phyloP scores from a whole-genome alignment of 2,329 filamentous ascomycete genomes.

The Hypoxylon sp. region DNA sequence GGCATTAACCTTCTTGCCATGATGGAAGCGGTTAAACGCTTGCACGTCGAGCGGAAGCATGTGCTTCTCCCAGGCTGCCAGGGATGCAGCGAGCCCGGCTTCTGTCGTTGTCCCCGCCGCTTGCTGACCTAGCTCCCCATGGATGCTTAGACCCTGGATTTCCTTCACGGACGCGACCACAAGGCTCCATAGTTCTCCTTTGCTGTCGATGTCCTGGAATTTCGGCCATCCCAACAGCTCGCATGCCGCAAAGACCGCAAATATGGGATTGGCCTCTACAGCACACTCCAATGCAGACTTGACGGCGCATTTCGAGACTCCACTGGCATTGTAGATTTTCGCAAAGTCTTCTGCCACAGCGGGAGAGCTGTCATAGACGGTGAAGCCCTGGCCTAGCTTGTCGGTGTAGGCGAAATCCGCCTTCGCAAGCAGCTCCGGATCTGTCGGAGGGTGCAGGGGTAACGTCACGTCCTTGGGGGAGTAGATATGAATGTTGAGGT shows the following conservation, averaged over 20 bases:
- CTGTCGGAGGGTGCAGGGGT: constrained; percentile 8
- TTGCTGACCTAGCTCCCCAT: constrained; percentile 23
- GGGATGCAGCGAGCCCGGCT: constrained; percentile 6
- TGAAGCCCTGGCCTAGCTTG: constrained; percentile 13
- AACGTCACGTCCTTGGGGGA: constrained; percentile 27
- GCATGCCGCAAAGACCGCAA: constrained; percentile 32
- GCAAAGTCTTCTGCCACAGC: constrained; percentile 24
- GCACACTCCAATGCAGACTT: constrained; percentile 21
- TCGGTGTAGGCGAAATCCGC: constrained; percentile 32
- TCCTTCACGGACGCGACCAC: constrained; percentile 25
- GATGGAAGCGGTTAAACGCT: constrained; percentile 37
- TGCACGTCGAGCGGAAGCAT: constrained; percentile 35
- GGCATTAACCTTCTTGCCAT: constrained; percentile 28
- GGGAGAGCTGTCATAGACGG: constrained; percentile 19
- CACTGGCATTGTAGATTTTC: constrained; percentile 17
- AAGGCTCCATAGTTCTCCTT: constrained; percentile 23
- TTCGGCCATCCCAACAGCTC: constrained; percentile 32
- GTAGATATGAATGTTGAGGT: constrained; percentile 37
- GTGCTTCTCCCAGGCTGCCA: constrained; percentile 28
- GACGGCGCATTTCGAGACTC: constrained; percentile 22
- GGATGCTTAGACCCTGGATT: constrained; percentile 25
- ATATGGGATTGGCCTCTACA: constrained; percentile 18
- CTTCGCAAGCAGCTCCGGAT: constrained; percentile 20
- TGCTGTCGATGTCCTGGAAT: constrained; percentile 19
- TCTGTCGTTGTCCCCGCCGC: constrained; percentile 10